These are phyloP conservation scores for Balamuthia mandrillaris DNA, from an alignment of 208 protist genomes.

Conservation along the genomic window DNA sequence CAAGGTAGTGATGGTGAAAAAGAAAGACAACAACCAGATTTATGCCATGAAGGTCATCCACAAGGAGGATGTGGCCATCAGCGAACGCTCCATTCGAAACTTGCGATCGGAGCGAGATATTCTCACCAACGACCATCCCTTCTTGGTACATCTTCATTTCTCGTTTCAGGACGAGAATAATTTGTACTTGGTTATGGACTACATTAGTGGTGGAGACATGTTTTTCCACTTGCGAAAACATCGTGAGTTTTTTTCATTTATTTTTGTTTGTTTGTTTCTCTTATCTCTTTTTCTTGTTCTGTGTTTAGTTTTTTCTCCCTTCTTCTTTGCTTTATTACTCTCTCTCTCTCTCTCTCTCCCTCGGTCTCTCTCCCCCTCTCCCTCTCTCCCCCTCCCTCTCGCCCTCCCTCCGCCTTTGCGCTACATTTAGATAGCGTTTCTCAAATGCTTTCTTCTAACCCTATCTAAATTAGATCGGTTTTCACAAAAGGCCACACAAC, in stretches of 20 bases:
- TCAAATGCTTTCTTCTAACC: no score
- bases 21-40: slow-evolving; percentile 69
- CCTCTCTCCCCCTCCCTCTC: no score
- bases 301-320: no score
- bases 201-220: slow-evolving; percentile 68
- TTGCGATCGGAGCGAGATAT: slow-evolving; percentile 39
- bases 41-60: slow-evolving; percentile 77
- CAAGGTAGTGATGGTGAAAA: slow-evolving; percentile 65
- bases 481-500: no score
- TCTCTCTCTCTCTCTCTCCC: no score
- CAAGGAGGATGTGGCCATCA: slow-evolving; percentile 40
- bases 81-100: slow-evolving; percentile 6
- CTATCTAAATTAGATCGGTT: no score
- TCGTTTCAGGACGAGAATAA: slow-evolving; percentile 57
- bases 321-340: no score
- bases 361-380: no score
- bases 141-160: slow-evolving; percentile 59
- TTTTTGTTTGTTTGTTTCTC: neutral
- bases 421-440: no score
- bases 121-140: slow-evolving; percentile 36
- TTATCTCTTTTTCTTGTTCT: neutral
- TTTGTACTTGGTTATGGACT: slow-evolving; percentile 53
- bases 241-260: no score
- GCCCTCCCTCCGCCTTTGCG: no score
- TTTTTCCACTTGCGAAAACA: no score